These are phyloP conservation scores for Serendipita indica DNA, from an alignment of 768 basidiomycete genomes.

Conservation along the genomic window DNA sequence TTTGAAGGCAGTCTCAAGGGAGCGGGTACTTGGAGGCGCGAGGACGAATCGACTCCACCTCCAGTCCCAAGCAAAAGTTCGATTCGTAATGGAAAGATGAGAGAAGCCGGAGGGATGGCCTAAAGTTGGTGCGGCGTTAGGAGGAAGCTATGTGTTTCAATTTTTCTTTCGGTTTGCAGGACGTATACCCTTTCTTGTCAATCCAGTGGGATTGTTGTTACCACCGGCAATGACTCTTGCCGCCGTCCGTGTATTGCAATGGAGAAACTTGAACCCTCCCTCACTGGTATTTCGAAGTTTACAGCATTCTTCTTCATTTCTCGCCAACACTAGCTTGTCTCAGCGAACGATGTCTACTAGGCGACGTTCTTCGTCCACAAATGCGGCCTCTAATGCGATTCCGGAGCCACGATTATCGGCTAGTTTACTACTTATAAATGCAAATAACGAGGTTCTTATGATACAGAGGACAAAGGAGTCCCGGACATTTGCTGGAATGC, in stretches of 20 bases:
- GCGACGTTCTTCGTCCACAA: background rate
- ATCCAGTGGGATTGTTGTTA: background rate
- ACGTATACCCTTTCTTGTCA: background rate
- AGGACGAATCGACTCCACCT: background rate
- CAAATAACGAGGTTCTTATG: conserved; percentile 49
- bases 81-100: background rate
- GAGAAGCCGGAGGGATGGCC: background rate
- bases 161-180: background rate
- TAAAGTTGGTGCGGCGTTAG: background rate
- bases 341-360: background rate
- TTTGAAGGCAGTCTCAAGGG: background rate
- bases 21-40: background rate
- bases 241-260: background rate
- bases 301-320: background rate
- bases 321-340: background rate
- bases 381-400: background rate
- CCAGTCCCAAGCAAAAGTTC: background rate
- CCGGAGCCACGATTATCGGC: conserved; percentile 43
- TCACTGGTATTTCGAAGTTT: too few relatives aligned
- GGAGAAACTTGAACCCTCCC: background rate
- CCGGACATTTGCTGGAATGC: conserved; percentile 47
- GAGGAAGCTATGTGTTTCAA: background rate
- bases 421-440: conserved; percentile 49
- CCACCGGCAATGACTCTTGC: conserved; percentile 7
- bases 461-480: conserved; percentile 56